phyloP scores from a whole-genome alignment of 345 rosid genomes.

The Melaleuca quinquenervia region DNA sequence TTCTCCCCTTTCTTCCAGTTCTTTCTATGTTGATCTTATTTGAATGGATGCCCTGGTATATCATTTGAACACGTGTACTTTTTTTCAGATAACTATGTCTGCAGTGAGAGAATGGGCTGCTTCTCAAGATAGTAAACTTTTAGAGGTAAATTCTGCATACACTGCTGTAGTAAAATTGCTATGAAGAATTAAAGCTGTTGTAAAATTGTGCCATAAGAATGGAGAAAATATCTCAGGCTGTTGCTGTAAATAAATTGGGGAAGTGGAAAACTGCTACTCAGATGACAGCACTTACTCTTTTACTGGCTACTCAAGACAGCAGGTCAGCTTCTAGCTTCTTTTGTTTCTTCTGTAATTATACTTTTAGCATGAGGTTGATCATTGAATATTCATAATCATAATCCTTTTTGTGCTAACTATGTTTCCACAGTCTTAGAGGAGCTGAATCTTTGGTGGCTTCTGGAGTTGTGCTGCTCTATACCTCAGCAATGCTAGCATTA shows the following conservation, averaged over 20 bases:
- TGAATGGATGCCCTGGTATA: neutral
- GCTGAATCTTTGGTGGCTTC: slow-evolving; percentile 37
- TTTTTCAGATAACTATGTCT: slow-evolving; percentile 84
- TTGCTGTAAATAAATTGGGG: slow-evolving; percentile 93
- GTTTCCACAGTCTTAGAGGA: slow-evolving; percentile 41
- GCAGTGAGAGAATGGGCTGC: slow-evolving; percentile 99
- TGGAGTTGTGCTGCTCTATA: slow-evolving; percentile 72
- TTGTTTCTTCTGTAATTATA: neutral
- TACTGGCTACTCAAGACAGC: slow-evolving; percentile 76
- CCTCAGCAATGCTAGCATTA: slow-evolving; percentile 84
- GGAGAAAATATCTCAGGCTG: slow-evolving; percentile 45
- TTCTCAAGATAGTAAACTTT: slow-evolving; percentile 70
- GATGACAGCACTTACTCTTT: slow-evolving; percentile 85
- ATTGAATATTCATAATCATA: neutral
- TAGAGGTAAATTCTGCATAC: slow-evolving; percentile 38
- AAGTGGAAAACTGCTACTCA: slow-evolving; percentile 99
- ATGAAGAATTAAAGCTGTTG: neutral
- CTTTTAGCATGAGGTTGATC: neutral
- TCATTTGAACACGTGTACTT: neutral
- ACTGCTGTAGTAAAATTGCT: neutral
- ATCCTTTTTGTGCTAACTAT: neutral
- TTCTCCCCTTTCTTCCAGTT: neutral
- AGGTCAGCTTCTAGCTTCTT: slow-evolving; percentile 19
- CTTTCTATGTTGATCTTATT: neutral
- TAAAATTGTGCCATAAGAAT: neutral